Percentiles rank a stretch among this genome's conserved stretches.
Evolutionary conservation across 2,329 filamentous ascomycete species (phyloP).

Genomic region (Talaromyces pinophilus): DNA sequence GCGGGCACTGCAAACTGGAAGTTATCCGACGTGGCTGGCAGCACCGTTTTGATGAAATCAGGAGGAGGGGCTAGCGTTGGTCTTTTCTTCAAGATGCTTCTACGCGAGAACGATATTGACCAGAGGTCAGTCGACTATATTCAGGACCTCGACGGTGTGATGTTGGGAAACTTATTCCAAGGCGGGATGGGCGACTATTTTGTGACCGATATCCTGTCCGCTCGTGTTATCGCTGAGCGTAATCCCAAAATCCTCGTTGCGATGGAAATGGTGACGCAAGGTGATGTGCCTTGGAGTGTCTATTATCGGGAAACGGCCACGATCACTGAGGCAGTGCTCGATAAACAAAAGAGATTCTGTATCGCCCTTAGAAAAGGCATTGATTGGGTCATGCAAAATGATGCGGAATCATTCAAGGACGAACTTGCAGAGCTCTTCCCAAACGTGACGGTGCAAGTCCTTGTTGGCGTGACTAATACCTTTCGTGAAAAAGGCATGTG

Average conservation of each 20-base stretch:
- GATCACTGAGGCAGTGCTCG: background rate
- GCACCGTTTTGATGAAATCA: constrained; percentile 18
- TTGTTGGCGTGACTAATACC: constrained; percentile 1
- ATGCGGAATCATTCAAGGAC: constrained; percentile 9
- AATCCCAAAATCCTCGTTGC: constrained; percentile 3
- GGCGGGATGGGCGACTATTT: constrained; percentile 20
- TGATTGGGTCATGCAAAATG: constrained; percentile 8
- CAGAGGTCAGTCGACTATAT: constrained; percentile 10
- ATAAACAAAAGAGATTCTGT: constrained; percentile 10
- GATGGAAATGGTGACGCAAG: constrained; percentile 18
- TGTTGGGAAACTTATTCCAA: constrained; percentile 15
- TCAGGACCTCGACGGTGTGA: constrained; percentile 16
- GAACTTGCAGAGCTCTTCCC: constrained; percentile 14
- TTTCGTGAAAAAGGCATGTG: constrained; percentile 15
- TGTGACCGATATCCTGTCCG: constrained; percentile 10
- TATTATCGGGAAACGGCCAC: constrained; percentile 12
- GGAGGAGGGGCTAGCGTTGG: constrained; percentile 18
- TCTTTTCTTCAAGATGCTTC: constrained; percentile 20
- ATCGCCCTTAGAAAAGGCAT: constrained; percentile 7
- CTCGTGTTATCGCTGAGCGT: background rate
- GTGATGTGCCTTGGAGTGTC: constrained; percentile 13
- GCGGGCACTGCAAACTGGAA: background rate
- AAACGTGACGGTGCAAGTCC: background rate
- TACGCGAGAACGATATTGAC: constrained; percentile 16
- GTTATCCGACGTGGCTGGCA: constrained; percentile 1